These are phyloP conservation scores for Pyrenophora seminiperda DNA, from an alignment of 2,329 filamentous ascomycete species.

Conservation along the genomic window DNA sequence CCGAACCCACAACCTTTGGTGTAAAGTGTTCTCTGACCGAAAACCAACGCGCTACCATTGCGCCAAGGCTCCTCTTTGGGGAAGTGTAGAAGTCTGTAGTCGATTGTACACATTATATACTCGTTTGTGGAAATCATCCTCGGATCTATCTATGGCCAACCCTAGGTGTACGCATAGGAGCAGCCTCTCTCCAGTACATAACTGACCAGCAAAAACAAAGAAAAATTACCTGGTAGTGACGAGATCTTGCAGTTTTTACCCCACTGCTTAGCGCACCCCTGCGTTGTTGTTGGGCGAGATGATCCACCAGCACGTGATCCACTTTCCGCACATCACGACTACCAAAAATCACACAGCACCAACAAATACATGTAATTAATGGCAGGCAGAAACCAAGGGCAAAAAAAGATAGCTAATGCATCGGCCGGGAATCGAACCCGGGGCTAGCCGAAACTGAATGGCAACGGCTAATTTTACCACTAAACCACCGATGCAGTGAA, in stretches of 20 bases:
- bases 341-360: not conserved
- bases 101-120: not conserved
- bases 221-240: not conserved
- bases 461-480: constrained; percentile 39
- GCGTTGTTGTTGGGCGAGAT: not conserved
- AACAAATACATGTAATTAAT: too few relatives aligned
- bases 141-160: not conserved
- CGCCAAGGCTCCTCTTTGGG: constrained; percentile 28
- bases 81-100: constrained; percentile 11
- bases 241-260: constrained; percentile 1
- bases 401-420: constrained; percentile 16
- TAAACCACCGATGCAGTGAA: constrained; percentile 15
- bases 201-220: not conserved
- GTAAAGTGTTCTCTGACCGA: constrained; percentile 22
- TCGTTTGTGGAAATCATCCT: not conserved
- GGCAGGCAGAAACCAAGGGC: not conserved
- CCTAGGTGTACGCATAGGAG: not conserved
- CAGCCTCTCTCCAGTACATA: not conserved
- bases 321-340: not conserved
- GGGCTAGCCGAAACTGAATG: constrained; percentile 32
- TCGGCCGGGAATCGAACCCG: constrained; percentile 36
- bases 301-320: not conserved
- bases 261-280: not conserved
- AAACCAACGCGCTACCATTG: constrained; percentile 37
- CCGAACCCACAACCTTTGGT: constrained; percentile 34